Base-by-base conservation (phyloP, 75 land plant species). In the Isoetes taiwanensis region DNA sequence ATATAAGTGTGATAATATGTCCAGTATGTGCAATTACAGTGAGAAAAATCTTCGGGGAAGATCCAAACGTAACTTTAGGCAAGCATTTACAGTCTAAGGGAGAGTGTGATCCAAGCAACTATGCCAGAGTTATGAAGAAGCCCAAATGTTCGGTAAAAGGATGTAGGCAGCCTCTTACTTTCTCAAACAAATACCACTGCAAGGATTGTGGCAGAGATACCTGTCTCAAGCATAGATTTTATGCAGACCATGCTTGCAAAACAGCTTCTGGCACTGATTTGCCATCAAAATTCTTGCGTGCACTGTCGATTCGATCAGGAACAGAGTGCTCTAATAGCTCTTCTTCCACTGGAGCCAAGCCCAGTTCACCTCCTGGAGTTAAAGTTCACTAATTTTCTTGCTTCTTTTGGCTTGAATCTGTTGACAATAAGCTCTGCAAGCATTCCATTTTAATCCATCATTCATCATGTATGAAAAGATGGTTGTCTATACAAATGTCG, bases 191-290 rank as follows among this genome's bases (percentile, higher is more conserved):
- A 0, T 59, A 42, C 43, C 40, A 50, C 1, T 90, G 97, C 71
- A 85, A 85, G 50, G 46, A 59, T 0, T 90, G 97, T 57, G 39
- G 59, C 10, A 10, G 43, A 20, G 75, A 72, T 55, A 74, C 78
- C 0, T 90, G 97, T 30, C 28, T 90, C 28, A 80, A 70, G 70
- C 86, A 90, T 43, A 35, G 91, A 1, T 90, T 84, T 30, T 83
- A 78, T 10, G 57, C 75, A n/a, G 85, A 88, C 23, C 95, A 88
- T 32, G 64, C 46, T 2, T 88, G 95, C 55, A 61, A 43, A 19
- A 30, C 32, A 1, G 29, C 29, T 10, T 30, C 28, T 14, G 3
- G 26, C 8, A 10, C 30, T 26, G 30, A 23, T 23, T 28, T 61
- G 2, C 2, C 63, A 24, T 1, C 24, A 1, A 30, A 41, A n/a